Evolutionary conservation across 768 basidiomycete genomes (phyloP), one percentile per base, ranked within the genome.

Genomic region (Russula sp.): DNA sequence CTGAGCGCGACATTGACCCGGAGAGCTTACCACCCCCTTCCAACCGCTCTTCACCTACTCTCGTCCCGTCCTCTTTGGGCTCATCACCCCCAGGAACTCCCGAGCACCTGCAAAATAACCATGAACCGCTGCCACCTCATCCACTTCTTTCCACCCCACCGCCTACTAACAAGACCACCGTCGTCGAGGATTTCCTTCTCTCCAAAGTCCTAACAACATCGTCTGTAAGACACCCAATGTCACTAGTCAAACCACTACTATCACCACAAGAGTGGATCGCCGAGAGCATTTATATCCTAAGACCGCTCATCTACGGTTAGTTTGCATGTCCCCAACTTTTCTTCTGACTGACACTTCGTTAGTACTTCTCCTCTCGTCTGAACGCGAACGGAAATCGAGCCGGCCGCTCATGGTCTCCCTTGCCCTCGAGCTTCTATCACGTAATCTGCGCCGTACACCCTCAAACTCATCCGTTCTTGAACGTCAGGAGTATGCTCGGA

Each of bases 1-100:
- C 94, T 14, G 90, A 93, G 74, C 85, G 94, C 56, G 93, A 94
- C 68, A 81, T 92, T 65, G 94, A 95, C 72, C 88, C 89, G 4
- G 78, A 88, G 6, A 78, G 80, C 51, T 71, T 93, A 8, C 55
- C 60, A 6, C 54, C 65, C 5, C 81, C 86, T 14, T 72, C 81
- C 10, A 77, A 77, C 44, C 72, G 78, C 34, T 82, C 82, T 8
- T 83, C 88, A 18, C 84, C 86, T 20, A 84, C 84, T 5, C 76
- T 85, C 49, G 83, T 77, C 34, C 79, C 85, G 4, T 82, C 86
- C 7, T 82, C 85, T 9, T 80, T 81, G 14, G 75, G 78, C 0
- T 75, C 78, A 20, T 87, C 87, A 4, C 78, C 80, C 8, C 78
- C 85, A 14, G 74, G 79, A 22, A 87, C 88, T 37, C 89, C 91